These are phyloP conservation scores for Primulina tabacum DNA, from an alignment of 257 asterid genomes.

Conservation along the genomic window DNA sequence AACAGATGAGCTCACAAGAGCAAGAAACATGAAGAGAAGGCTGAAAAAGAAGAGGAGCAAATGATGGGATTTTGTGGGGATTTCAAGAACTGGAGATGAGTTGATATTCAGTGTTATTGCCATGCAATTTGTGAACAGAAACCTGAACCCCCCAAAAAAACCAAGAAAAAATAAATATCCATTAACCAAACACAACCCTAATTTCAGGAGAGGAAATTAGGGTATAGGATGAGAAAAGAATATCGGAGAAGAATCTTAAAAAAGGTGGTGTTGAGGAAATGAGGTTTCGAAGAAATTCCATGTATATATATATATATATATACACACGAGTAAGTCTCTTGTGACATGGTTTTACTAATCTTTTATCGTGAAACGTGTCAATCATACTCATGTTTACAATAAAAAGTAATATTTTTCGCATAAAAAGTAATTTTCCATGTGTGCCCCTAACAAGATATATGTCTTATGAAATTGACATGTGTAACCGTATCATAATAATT, in stretches of 20 bases:
- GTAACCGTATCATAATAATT: no score
- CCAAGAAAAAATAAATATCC: constrained; percentile 49
- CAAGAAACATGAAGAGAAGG: constrained; percentile 29
- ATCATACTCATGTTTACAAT: no score
- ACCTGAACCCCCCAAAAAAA: constrained; percentile 51
- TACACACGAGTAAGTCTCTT: no score
- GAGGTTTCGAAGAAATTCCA: constrained; percentile 44
- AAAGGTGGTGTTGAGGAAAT: constrained; percentile 29
- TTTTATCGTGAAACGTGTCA: no score
- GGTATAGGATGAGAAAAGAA: constrained; percentile 16
- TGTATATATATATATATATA: constrained; percentile 3
- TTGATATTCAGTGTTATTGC: constrained; percentile 43
- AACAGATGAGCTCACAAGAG: constrained; percentile 28
- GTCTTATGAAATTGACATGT: no score
- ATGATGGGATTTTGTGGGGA: constrained; percentile 23
- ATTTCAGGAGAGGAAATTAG: background rate
- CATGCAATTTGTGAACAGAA: constrained; percentile 57
- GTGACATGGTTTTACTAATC: no score
- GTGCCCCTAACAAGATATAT: no score
- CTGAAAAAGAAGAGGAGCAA: constrained; percentile 25
- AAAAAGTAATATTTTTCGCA: no score
- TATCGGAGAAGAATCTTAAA: constrained; percentile 22
- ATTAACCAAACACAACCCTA: constrained; percentile 42
- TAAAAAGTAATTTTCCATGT: no score
- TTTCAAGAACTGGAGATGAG: constrained; percentile 24